phyloP scores from a whole-genome alignment of 495 filamentous ascomycete species.

The Tuber aestivum region DNA sequence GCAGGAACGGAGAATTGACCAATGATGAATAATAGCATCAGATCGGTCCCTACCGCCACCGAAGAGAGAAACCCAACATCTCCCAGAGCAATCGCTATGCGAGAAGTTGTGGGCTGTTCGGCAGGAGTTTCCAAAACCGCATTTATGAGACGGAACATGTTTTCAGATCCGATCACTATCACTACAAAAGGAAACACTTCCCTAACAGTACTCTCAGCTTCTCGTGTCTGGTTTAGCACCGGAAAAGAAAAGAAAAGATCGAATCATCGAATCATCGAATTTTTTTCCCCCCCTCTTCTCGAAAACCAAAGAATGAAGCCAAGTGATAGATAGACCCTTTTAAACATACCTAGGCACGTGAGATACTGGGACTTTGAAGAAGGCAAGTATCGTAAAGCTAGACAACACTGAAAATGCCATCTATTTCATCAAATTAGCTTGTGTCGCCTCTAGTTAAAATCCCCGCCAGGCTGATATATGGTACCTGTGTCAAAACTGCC shows the following conservation, averaged over 20 bases:
- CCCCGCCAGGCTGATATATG: constrained; percentile 2
- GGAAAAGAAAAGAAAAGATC: background rate
- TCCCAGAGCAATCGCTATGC: constrained; percentile 63
- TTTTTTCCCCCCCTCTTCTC: background rate
- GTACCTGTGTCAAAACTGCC: constrained; percentile 56
- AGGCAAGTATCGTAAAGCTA: constrained; percentile 59
- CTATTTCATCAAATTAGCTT: constrained; percentile 37
- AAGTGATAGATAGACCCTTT: background rate
- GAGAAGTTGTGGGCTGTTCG: constrained; percentile 53
- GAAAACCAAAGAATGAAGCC: constrained; percentile 43
- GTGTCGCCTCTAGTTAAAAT: background rate
- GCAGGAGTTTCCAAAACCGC: constrained; percentile 60
- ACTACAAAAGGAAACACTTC: constrained; percentile 64
- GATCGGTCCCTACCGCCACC: constrained; percentile 55
- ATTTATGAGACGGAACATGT: constrained; percentile 67
- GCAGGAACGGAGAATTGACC: constrained; percentile 56
- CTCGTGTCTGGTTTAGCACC: background rate
- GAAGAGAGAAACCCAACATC: constrained; percentile 61
- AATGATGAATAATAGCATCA: constrained; percentile 53
- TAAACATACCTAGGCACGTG: constrained; percentile 51
- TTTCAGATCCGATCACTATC: constrained; percentile 63
- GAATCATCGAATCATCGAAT: constrained; percentile 8
- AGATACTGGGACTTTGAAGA: constrained; percentile 57
- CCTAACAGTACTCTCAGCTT: constrained; percentile 33
- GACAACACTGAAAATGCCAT: constrained; percentile 61